Conservation (phyloP, 306 rosid genomes). For the Fragaria iinumae region DNA sequence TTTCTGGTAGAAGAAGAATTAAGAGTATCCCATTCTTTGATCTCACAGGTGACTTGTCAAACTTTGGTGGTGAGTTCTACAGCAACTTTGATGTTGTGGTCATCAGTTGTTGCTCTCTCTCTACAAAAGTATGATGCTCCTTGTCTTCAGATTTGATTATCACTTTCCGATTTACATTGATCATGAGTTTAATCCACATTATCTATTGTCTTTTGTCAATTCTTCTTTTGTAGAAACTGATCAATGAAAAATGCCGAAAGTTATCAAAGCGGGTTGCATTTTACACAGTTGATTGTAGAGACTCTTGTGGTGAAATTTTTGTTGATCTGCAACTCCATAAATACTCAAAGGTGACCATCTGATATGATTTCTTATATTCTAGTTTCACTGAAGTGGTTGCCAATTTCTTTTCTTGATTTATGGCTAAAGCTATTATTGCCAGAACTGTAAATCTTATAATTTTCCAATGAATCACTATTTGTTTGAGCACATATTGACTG, state of each 20-base stretch:
- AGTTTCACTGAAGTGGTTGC: not conserved
- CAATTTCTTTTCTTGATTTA: not conserved
- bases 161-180: not conserved
- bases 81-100: constrained; percentile 76
- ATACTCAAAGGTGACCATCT: constrained; percentile 62
- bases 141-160: not conserved
- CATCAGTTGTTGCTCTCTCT: constrained; percentile 68
- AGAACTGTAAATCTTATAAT: not conserved
- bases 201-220: constrained; percentile 7
- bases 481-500: not conserved
- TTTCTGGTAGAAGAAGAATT: not conserved
- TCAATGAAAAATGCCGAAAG: constrained; percentile 83
- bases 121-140: constrained; percentile 56
- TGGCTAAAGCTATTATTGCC: not conserved
- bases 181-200: not conserved
- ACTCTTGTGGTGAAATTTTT: constrained; percentile 95
- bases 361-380: not conserved
- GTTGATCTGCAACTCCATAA: constrained; percentile 80
- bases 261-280: constrained; percentile 69
- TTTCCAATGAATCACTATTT: not conserved
- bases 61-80: constrained; percentile 66
- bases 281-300: constrained; percentile 86
- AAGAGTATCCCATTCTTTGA: not conserved
- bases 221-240: constrained; percentile 54
- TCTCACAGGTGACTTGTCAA: constrained; percentile 66